Evolutionary conservation across 2,329 filamentous ascomycete species (phyloP), one percentile per base, ranked within the genome.

Genomic region (Verticillium alfalfae): DNA sequence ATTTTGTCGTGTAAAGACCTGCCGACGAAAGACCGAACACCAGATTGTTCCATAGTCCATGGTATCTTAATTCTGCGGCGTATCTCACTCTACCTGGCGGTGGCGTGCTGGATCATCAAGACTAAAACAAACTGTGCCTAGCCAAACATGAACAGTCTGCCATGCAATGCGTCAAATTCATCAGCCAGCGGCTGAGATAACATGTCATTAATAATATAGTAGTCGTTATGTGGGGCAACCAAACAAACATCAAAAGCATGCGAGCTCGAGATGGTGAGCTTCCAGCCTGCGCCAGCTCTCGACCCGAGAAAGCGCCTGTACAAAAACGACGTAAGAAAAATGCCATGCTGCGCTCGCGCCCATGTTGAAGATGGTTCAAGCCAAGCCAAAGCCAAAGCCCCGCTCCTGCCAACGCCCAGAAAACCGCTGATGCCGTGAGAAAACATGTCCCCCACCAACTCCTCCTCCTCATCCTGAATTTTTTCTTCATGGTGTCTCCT

Each of bases 1-100:
- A 78, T 34, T 65, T 64, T 12, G 45, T 31, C 26, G 3, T 31
- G 4, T 31, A 5, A 31, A 52, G 45, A 52, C 45, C 18, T 52
- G 45, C 26, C 26, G 5, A 31, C 26, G 5, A 31, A 31, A 31
- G 26, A 31, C 26, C 26, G 26, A 31, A 31, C 26, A 31, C 26
- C 26, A 31, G 26, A 31, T 31, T 5, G 26, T 31, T 31, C 5
- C 26, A 4, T 31, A 31, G 26, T 31, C 26, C 26, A 31, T 31
- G 5, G 26, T 31, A 31, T 31, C 26, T 31, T 31, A 31, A 31
- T 31, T 31, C 26, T 31, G 26, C 26, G 26, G 26, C 26, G 26
- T 31, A 31, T 31, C 26, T 31, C 26, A 31, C 26, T 31, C 4
- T 31, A 31, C 26, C 26, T 31, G 26, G 26, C 26, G 26, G 26